phyloP scores from a whole-genome alignment of 371 early-diverging fungal genomes.

The Syncephalastrum monosporum region DNA sequence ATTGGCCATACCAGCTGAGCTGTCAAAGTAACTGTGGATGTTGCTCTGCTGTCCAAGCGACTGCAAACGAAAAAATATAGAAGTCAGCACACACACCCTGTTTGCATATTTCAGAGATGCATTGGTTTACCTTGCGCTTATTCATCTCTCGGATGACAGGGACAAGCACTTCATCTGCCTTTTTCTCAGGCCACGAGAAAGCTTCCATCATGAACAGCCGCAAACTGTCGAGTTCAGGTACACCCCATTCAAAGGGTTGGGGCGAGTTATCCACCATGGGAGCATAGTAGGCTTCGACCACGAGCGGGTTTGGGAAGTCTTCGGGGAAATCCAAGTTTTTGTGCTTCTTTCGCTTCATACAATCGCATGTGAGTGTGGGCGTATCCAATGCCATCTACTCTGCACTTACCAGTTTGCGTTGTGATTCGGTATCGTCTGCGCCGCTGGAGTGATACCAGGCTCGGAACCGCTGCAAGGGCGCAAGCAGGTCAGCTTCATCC shows the following conservation, averaged over 20 bases:
- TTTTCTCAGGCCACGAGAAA: constrained; percentile 49
- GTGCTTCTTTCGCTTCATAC: constrained; percentile 46
- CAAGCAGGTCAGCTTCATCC: constrained; percentile 29
- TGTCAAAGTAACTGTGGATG: constrained; percentile 41
- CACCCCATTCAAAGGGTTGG: constrained; percentile 79
- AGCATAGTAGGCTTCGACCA: constrained; percentile 76
- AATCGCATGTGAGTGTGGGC: constrained; percentile 15
- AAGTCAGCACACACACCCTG: not conserved
- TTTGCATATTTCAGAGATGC: not conserved
- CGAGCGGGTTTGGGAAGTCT: constrained; percentile 77
- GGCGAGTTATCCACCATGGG: constrained; percentile 78
- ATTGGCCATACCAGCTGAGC: constrained; percentile 18
- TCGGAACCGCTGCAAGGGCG: constrained; percentile 51
- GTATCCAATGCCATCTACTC: not conserved
- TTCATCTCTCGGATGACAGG: constrained; percentile 82
- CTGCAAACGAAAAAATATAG: constrained; percentile 1
- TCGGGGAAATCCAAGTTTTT: constrained; percentile 59
- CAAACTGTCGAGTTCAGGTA: constrained; percentile 79
- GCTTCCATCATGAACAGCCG: constrained; percentile 52
- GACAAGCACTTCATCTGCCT: constrained; percentile 62
- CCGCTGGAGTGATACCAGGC: constrained; percentile 62
- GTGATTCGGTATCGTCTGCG: constrained; percentile 45
- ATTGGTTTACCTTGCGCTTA: constrained; percentile 29
- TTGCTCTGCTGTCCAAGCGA: constrained; percentile 31
- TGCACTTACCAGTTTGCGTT: constrained; percentile 60